Evolutionary conservation across 2,329 filamentous ascomycete species (phyloP).

Genomic region (Elsinoe necatrix): DNA sequence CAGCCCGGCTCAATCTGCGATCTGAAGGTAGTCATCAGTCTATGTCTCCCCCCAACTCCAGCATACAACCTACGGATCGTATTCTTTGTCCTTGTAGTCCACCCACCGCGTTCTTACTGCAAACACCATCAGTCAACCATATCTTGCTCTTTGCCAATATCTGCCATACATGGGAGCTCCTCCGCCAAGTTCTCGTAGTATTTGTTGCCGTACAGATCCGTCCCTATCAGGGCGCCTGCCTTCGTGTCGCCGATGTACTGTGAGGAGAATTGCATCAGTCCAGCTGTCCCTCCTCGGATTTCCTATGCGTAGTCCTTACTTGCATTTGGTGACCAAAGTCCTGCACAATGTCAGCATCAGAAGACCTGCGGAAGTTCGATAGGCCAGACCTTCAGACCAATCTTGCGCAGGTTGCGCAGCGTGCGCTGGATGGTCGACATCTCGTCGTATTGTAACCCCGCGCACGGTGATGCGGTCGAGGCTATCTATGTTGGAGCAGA

Average conservation of each 20-base stretch:
- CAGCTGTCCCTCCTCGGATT: conserved; percentile 21
- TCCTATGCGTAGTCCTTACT: conserved; percentile 44
- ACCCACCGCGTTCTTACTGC: conserved; percentile 93
- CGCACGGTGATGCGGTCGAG: background rate
- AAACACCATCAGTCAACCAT: conserved; percentile 6
- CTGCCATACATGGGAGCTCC: conserved; percentile 73
- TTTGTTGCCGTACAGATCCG: conserved; percentile 92
- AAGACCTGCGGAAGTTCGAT: background rate
- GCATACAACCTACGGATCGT: conserved; percentile 54
- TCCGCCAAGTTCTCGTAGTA: conserved; percentile 87
- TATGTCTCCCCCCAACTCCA: background rate
- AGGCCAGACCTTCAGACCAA: conserved; percentile 69
- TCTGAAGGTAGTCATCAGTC: conserved; percentile 40
- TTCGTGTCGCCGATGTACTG: conserved; percentile 71
- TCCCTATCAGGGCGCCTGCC: conserved; percentile 73
- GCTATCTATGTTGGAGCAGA: background rate
- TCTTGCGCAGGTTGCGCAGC: conserved; percentile 73
- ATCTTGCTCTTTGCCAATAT: conserved; percentile 7
- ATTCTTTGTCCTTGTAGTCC: conserved; percentile 85
- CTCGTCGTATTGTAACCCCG: conserved; percentile 25
- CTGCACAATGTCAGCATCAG: conserved; percentile 44
- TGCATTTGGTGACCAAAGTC: conserved; percentile 89
- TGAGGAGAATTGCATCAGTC: conserved; percentile 20
- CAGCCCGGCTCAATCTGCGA: conserved; percentile 89
- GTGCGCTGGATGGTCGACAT: conserved; percentile 94